Evolutionary conservation across 2,329 filamentous ascomycete genomes (phyloP), one percentile per base, ranked within the genome.

Genomic region (Fusarium piperis): DNA sequence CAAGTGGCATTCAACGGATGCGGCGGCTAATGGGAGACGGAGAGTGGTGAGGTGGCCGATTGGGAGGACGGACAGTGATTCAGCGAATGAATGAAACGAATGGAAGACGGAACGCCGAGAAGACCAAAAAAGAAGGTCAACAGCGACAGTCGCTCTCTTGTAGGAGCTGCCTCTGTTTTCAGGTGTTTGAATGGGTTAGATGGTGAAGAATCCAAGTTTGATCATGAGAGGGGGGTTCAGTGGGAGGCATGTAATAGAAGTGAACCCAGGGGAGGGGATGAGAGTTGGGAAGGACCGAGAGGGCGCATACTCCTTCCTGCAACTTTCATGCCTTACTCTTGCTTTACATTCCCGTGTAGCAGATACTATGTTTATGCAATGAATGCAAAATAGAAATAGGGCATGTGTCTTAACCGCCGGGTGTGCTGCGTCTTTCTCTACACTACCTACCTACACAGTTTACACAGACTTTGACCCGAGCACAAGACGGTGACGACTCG

Each of bases 1-100:
- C 68, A 23, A 55, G 51, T 59, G 60, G 61, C 69, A 58, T 35
- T 63, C 56, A 56, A 36, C 38, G 64, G 35, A 68, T 68, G 59
- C 48, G 65, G 58, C 46, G 56, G 69, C 59, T 51, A 59, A 66
- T 53, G 61, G 53, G 61, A 66, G 61, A 56, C 69, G 46, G 44
- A 59, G 38, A 35, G 58, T 20, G 30, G 30, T 46, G 18, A 48
- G 18, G 28, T 46, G 48, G 23, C 53, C 53, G 46, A 41, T 30
- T 53, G 41, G 60, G 53, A 28, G 46, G 52, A 44, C 32, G 16
- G 32, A 58, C 46, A 23, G 39, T 44, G 39, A 44, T 44, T 44
- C 39, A 38, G 18, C 15, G 55, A 48, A 70, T 30, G 55, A 58
- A 53, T 23, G 67, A 51, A 59, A 39, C 32, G 30, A 39, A 63